Conservation (phyloP, 306 rosid genomes). For the Senna siamea region DNA sequence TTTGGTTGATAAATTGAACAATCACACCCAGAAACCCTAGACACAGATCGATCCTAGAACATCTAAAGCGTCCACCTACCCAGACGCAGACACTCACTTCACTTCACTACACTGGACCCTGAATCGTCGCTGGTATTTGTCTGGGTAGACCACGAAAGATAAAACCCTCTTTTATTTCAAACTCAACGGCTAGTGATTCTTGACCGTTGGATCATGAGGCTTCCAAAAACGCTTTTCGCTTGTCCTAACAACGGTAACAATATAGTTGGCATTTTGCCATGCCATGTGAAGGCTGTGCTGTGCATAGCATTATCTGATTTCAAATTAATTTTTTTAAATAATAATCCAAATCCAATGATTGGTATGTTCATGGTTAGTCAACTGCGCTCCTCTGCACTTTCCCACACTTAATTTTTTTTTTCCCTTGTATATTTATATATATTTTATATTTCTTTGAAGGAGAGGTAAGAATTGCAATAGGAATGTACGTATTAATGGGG, state of each 20-base stretch:
- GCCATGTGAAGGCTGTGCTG: slow-evolving; percentile 44
- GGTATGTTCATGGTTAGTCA: background rate
- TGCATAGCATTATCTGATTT: slow-evolving; percentile 34
- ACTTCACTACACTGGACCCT: no score
- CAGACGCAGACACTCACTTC: no score
- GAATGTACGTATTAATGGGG: no score
- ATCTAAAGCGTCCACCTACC: background rate
- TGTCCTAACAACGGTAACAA: slow-evolving; percentile 71
- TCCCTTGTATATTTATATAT: no score
- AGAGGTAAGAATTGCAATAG: no score
- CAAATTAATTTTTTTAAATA: slow-evolving; percentile 8
- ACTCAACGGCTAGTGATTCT: slow-evolving; percentile 85
- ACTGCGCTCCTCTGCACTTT: background rate
- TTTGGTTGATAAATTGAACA: slow-evolving; percentile 31
- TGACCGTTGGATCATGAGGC: slow-evolving; percentile 74
- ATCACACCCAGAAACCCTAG: slow-evolving; percentile 13
- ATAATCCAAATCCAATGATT: slow-evolving; percentile 38
- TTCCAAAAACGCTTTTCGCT: slow-evolving; percentile 32
- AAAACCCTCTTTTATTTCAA: slow-evolving; percentile 40
- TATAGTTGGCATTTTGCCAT: slow-evolving; percentile 36
- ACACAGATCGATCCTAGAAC: slow-evolving; percentile 2
- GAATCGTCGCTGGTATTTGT: slow-evolving; percentile 41
- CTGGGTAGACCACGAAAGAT: slow-evolving; percentile 17
- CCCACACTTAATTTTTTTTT: no score
- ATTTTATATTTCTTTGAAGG: no score